These are phyloP conservation scores for Saraca asoca DNA, from an alignment of 331 rosid species.

Conservation along the genomic window DNA sequence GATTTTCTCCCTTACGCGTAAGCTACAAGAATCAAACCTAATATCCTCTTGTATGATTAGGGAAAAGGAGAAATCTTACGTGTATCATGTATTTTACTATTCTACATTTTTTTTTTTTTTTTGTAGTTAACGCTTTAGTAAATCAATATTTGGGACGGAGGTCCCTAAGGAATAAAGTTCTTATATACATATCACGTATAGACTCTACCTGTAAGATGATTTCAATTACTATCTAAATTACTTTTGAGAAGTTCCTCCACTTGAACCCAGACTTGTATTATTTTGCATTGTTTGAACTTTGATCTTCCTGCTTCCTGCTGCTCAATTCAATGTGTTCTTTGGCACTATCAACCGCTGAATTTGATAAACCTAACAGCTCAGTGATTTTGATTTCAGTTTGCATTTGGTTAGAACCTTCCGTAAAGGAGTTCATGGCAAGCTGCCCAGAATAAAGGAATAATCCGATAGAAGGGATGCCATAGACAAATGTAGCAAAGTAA, in stretches of 20 bases:
- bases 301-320: slow-evolving; percentile 47
- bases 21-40: too few species aligned
- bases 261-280: slow-evolving; percentile 30
- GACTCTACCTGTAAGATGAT: too few species aligned
- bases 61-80: background rate
- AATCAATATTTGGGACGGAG: too few species aligned
- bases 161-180: background rate
- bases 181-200: too few species aligned
- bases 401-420: slow-evolving; percentile 49
- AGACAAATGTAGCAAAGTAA: slow-evolving; percentile 91
- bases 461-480: slow-evolving; percentile 78
- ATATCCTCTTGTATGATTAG: too few species aligned
- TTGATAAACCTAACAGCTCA: slow-evolving; percentile 42
- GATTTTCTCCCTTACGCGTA: too few species aligned
- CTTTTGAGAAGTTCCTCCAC: slow-evolving; percentile 34
- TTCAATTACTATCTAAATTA: background rate
- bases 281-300: slow-evolving; percentile 57
- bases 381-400: slow-evolving; percentile 47
- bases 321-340: slow-evolving; percentile 39
- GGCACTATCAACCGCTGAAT: slow-evolving; percentile 2
- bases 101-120: too few species aligned
- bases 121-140: too few species aligned
- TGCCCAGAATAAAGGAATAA: slow-evolving; percentile 87
- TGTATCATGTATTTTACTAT: too few species aligned
- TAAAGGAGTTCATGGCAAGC: slow-evolving; percentile 63